These are phyloP conservation scores for Leersia perrieri DNA, from an alignment of 176 grass and related monocot species.

Conservation along the genomic window DNA sequence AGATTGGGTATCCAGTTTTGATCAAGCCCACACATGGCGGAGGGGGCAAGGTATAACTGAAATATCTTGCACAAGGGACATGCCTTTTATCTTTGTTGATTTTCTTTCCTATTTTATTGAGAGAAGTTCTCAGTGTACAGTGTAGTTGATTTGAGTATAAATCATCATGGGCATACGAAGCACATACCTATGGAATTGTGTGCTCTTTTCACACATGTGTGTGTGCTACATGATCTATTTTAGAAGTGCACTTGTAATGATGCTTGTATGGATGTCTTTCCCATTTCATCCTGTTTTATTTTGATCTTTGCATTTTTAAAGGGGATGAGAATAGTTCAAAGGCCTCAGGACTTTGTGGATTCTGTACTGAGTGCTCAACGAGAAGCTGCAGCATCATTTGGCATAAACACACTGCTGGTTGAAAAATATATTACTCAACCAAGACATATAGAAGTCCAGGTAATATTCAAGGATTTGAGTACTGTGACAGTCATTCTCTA, in stretches of 20 bases:
- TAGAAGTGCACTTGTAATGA: background rate
- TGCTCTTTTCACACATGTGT: background rate
- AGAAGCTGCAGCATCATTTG: constrained; percentile 94
- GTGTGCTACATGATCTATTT: background rate
- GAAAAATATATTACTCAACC: constrained; percentile 98
- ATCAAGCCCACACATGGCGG: constrained; percentile 98
- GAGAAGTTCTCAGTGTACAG: background rate
- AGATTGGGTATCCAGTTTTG: constrained; percentile 90
- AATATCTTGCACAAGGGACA: background rate
- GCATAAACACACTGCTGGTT: constrained; percentile 72
- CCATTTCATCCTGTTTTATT: background rate
- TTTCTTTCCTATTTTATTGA: background rate
- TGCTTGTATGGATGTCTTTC: background rate
- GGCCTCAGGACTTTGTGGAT: constrained; percentile 74
- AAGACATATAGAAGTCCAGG: constrained; percentile 94
- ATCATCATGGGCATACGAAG: background rate
- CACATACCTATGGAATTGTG: background rate
- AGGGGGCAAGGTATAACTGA: constrained; percentile 72
- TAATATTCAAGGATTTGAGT: constrained; percentile 24
- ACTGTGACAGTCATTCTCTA: background rate
- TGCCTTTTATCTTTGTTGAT: background rate
- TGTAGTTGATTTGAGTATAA: background rate
- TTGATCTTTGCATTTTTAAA: constrained; percentile 38
- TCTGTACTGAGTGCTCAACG: constrained; percentile 70
- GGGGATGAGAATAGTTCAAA: constrained; percentile 93